These are phyloP conservation scores for Penicillium oxalicum DNA, from an alignment of 2,329 filamentous ascomycete species.

Conservation along the genomic window DNA sequence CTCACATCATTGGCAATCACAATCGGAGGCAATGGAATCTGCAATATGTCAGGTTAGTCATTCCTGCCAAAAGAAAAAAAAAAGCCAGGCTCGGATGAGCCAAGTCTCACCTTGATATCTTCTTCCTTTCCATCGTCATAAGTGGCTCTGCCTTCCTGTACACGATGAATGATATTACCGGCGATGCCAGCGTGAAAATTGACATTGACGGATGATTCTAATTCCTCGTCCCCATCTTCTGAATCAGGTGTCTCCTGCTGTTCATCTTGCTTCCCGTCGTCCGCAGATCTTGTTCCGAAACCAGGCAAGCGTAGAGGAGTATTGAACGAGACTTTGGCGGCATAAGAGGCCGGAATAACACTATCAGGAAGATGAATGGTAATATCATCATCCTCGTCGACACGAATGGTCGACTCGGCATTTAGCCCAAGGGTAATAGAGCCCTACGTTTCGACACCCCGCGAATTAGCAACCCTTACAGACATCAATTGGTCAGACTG, in stretches of 20 bases:
- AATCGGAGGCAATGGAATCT: constrained; percentile 29
- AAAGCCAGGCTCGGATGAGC: too few relatives aligned
- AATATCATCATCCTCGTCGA: constrained; percentile 26
- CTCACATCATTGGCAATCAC: constrained; percentile 25
- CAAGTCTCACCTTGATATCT: constrained; percentile 20
- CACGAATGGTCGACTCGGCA: constrained; percentile 29
- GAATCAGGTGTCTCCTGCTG: constrained; percentile 12
- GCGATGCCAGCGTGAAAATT: constrained; percentile 28
- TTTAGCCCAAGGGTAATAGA: constrained; percentile 31
- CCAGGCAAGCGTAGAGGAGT: constrained; percentile 28
- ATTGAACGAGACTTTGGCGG: constrained; percentile 32
- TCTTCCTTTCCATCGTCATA: constrained; percentile 24
- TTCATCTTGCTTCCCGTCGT: constrained; percentile 13
- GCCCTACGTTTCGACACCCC: constrained; percentile 18
- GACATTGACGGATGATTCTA: constrained; percentile 19
- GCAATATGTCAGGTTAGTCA: background rate
- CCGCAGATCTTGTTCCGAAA: constrained; percentile 16
- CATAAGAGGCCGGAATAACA: constrained; percentile 21
- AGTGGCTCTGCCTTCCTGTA: constrained; percentile 19
- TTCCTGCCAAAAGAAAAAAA: background rate
- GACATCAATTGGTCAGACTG: background rate
- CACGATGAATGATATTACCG: constrained; percentile 25
- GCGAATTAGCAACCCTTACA: constrained; percentile 6
- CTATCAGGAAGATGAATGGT: constrained; percentile 24
- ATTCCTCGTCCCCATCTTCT: constrained; percentile 6